Evolutionary conservation across 2,329 filamentous ascomycete species (phyloP), one percentile per base, ranked within the genome.

Genomic region (Coniella vitis): DNA sequence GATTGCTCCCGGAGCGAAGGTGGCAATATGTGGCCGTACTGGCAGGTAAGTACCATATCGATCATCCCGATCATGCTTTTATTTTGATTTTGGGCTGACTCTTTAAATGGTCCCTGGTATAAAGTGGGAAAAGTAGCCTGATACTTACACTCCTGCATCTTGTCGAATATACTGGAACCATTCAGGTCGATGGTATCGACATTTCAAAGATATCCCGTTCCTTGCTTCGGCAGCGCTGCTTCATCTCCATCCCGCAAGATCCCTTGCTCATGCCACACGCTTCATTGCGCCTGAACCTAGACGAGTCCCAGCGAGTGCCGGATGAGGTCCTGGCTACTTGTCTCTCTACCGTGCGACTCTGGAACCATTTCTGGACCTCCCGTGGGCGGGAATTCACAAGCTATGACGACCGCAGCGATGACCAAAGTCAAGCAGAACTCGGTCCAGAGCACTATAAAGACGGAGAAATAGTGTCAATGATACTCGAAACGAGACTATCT

Each of bases 11-110:
- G 76, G 75, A 7, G 65, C 76, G 55, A 70, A 72, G 55, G 59
- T 75, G n/a, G 64, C 71, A 3, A 65, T 81, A 4, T 76, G 73
- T 38, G 78, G 78, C 1, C 67, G 76, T 2, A 81, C 71, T 20
- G 76, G 72, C 51, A 71, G 40, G 40, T 42, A 68, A 69, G 67
- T 57, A n/a, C 29, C 58, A 61, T 1, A 17, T 14, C 20, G 5
- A 43, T 14, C 20, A 39, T 20, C 13, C 35, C n/a, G n/a, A n/a
- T 38, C 19, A 19, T 17, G 38, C 9, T 22, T 19, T 2, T 31
- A 5, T 9, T 9, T 31, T 5, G 7, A 2, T 8, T 25, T 21
- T 38, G 43, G 19, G 38, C 19, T 21, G 31, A 38, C 16, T n/a
- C n/a, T n/a, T n/a, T n/a, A n/a, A n/a, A 38, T 70, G 17, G 14